Percentiles rank a stretch among this genome's conserved stretches.
These are phyloP conservation scores for Trifolium subterraneum DNA, from an alignment of 306 rosid genomes.

Conservation along the genomic window DNA sequence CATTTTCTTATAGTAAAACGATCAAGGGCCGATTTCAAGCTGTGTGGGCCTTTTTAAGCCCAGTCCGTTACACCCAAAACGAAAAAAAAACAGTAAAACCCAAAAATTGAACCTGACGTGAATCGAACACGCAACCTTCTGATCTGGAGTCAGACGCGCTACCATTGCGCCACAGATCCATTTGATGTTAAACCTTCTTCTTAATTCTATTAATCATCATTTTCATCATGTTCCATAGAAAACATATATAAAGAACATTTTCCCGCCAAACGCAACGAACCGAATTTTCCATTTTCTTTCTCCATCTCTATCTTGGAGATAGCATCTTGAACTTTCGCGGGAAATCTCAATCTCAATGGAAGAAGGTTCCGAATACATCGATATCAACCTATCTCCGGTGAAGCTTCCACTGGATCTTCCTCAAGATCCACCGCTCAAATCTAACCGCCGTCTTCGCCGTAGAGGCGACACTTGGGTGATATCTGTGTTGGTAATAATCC, in stretches of 20 bases:
- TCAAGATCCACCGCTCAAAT: conserved; percentile 50
- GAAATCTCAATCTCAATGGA: conserved; percentile 44
- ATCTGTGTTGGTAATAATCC: conserved; percentile 77
- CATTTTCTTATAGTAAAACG: no score
- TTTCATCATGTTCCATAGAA: not conserved
- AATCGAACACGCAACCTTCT: conserved; percentile 78
- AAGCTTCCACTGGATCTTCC: conserved; percentile 33
- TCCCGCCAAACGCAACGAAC: conserved; percentile 81
- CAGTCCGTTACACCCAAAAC: not conserved
- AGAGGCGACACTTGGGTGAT: conserved; percentile 81
- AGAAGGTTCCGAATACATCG: conserved; percentile 51
- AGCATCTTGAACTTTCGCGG: conserved; percentile 31
- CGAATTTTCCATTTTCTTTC: not conserved
- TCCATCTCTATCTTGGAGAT: not conserved
- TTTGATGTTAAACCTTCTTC: fast-evolving
- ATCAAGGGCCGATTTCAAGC: not conserved
- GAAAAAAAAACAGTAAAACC: not conserved
- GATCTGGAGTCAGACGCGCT: conserved; percentile 85
- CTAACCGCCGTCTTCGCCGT: conserved; percentile 50
- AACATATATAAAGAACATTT: not conserved
- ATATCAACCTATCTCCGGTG: conserved; percentile 50
- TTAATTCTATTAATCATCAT: not conserved
- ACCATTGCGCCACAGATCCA: conserved; percentile 78
- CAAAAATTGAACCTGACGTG: conserved; percentile 63
- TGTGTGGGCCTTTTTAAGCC: not conserved